phyloP scores from a whole-genome alignment of 2,329 filamentous ascomycete species.

The Fusarium musae region DNA sequence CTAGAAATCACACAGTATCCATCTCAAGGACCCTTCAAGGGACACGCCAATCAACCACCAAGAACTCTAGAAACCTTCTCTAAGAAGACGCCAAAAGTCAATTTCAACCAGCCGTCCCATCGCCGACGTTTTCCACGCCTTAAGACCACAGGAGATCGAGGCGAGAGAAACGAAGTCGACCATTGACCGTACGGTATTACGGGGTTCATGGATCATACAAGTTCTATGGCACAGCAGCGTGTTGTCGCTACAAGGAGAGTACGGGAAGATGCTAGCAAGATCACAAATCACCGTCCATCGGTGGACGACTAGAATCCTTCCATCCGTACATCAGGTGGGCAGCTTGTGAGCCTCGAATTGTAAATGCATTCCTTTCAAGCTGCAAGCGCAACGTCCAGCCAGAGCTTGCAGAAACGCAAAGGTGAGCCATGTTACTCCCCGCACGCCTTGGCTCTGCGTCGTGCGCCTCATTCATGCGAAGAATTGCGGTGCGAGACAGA shows the following conservation, averaged over 20 bases:
- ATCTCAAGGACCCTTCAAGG: background rate
- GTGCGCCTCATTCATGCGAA: constrained; percentile 13
- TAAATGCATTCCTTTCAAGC: constrained; percentile 17
- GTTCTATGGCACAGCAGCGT: background rate
- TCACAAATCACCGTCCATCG: background rate
- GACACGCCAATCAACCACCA: constrained; percentile 20
- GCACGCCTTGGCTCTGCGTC: constrained; percentile 2
- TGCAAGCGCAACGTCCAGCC: constrained; percentile 16
- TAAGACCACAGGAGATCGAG: background rate
- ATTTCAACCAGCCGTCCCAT: constrained; percentile 27
- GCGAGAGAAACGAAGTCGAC: background rate
- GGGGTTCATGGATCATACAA: background rate
- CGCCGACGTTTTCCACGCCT: constrained; percentile 8
- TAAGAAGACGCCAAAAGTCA: constrained; percentile 23
- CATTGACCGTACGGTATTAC: background rate
- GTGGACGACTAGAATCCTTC: background rate
- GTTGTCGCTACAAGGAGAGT: background rate
- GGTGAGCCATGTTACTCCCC: constrained; percentile 12
- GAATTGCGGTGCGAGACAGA: background rate
- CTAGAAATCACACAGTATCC: background rate
- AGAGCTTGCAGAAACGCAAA: constrained; percentile 29
- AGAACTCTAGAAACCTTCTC: constrained; percentile 16
- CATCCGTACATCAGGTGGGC: background rate
- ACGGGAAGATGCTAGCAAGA: background rate
- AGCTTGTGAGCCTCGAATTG: constrained; percentile 16